Evolutionary conservation across 441 rosid genomes (phyloP).

Genomic region (Croton setiger): DNA sequence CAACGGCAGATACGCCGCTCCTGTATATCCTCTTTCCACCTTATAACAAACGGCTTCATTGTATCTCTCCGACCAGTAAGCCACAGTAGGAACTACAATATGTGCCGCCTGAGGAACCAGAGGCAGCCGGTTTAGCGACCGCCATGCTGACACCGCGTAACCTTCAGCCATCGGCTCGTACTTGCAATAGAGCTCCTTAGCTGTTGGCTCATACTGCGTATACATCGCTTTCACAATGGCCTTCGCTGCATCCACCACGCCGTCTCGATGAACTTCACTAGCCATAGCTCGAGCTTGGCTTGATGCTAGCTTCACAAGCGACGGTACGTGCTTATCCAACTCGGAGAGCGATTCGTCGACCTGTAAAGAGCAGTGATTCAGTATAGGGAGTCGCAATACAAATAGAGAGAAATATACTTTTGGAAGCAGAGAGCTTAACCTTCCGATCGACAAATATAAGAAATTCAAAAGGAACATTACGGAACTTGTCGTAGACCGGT

Average conservation of each 20-base stretch:
- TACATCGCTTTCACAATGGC: slow-evolving; percentile 57
- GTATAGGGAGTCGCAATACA: slow-evolving; percentile 7
- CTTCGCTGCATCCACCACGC: slow-evolving; percentile 59
- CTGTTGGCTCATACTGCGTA: slow-evolving; percentile 62
- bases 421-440: slow-evolving; percentile 27
- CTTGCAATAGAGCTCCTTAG: slow-evolving; percentile 58
- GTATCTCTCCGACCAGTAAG: slow-evolving; percentile 72
- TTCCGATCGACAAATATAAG: slow-evolving; percentile 76
- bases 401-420: not conserved
- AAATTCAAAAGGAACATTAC: slow-evolving; percentile 59
- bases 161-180: slow-evolving; percentile 80
- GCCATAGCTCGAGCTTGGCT: slow-evolving; percentile 60
- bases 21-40: slow-evolving; percentile 60
- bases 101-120: slow-evolving; percentile 70
- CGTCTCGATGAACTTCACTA: slow-evolving; percentile 60
- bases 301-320: slow-evolving; percentile 59
- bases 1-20: slow-evolving; percentile 61
- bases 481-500: slow-evolving; percentile 74
- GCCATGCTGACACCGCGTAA: slow-evolving; percentile 69
- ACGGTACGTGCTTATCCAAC: slow-evolving; percentile 60
- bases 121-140: slow-evolving; percentile 62
- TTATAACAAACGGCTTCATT: slow-evolving; percentile 52
- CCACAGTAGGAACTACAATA: slow-evolving; percentile 64
- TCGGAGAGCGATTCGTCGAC: slow-evolving; percentile 55
- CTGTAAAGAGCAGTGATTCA: slow-evolving; percentile 33